Conservation (phyloP, 2,329 filamentous ascomycete species). For the Cordyceps farinosa region DNA sequence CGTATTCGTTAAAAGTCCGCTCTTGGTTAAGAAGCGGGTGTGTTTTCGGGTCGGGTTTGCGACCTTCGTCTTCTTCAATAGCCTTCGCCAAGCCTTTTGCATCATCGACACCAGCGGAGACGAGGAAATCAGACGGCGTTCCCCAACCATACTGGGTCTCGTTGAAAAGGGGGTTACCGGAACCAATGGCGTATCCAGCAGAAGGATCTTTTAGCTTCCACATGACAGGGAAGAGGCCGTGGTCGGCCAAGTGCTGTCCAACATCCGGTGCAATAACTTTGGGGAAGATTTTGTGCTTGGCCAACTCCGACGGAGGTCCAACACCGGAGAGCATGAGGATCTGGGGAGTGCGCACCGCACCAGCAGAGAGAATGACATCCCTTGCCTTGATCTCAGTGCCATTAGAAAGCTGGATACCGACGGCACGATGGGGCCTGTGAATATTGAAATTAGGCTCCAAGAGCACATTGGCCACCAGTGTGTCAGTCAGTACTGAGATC, state of each 20-base stretch:
- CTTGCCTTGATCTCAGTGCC: slow-evolving; percentile 28
- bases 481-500: slow-evolving; percentile 26
- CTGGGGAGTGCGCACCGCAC: slow-evolving; percentile 48
- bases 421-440: slow-evolving; percentile 15
- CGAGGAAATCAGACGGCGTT: slow-evolving; percentile 36
- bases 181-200: slow-evolving; percentile 32
- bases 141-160: slow-evolving; percentile 36
- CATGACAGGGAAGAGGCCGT: slow-evolving; percentile 27
- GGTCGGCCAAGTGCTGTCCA: slow-evolving; percentile 39
- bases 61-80: slow-evolving; percentile 33
- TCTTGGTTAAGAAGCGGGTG: slow-evolving; percentile 31
- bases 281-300: slow-evolving; percentile 39
- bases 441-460: slow-evolving; percentile 9
- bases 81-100: slow-evolving; percentile 29
- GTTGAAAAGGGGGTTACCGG: slow-evolving; percentile 33
- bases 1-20: slow-evolving; percentile 22
- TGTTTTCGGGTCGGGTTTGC: slow-evolving; percentile 27
- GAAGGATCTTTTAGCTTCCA: slow-evolving; percentile 32
- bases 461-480: slow-evolving; percentile 24
- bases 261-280: slow-evolving; percentile 46
- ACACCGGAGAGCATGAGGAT: slow-evolving; percentile 50
- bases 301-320: slow-evolving; percentile 38
- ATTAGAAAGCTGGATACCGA: slow-evolving; percentile 25
- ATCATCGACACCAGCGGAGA: slow-evolving; percentile 26
- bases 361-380: slow-evolving; percentile 46